Evolutionary conservation across 139 green algal species (phyloP).

Genomic region (Pleodorina starrii): DNA sequence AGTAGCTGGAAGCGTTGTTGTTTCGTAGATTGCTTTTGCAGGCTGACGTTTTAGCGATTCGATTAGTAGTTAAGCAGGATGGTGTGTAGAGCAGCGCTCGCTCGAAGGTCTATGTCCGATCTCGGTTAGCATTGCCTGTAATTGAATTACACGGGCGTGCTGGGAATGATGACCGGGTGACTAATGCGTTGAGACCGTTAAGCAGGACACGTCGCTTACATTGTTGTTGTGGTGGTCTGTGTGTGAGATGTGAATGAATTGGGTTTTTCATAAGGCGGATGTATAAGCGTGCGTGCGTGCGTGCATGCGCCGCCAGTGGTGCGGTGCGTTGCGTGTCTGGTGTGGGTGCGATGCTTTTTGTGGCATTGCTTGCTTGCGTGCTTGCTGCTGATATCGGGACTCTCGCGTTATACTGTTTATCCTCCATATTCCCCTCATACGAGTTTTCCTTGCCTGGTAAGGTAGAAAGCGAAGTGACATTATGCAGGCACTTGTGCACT

Average conservation of each 20-base stretch:
- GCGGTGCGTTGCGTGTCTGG: no score
- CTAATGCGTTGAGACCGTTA: neutral
- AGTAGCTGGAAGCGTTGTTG: neutral
- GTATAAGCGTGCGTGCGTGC: neutral
- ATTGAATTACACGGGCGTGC: neutral
- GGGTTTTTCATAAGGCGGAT: no score
- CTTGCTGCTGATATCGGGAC: no score
- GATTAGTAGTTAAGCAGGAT: constrained; percentile 8
- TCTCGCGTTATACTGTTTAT: no score
- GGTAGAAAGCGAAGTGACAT: no score
- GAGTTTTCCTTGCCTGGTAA: no score
- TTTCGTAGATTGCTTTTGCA: constrained; percentile 15
- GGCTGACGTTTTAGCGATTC: neutral
- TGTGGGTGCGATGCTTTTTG: no score
- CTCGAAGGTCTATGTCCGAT: neutral
- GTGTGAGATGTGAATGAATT: neutral
- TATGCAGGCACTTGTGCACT: no score
- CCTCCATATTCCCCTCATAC: no score
- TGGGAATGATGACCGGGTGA: neutral
- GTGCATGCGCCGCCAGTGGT: constrained; percentile 1
- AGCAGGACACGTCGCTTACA: neutral
- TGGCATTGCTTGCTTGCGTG: no score
- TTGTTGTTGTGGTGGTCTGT: neutral
- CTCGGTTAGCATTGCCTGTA: neutral
- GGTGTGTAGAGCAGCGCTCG: neutral